These are phyloP conservation scores for Amauroascus niger DNA, from an alignment of 2,329 filamentous ascomycete genomes.

Conservation along the genomic window DNA sequence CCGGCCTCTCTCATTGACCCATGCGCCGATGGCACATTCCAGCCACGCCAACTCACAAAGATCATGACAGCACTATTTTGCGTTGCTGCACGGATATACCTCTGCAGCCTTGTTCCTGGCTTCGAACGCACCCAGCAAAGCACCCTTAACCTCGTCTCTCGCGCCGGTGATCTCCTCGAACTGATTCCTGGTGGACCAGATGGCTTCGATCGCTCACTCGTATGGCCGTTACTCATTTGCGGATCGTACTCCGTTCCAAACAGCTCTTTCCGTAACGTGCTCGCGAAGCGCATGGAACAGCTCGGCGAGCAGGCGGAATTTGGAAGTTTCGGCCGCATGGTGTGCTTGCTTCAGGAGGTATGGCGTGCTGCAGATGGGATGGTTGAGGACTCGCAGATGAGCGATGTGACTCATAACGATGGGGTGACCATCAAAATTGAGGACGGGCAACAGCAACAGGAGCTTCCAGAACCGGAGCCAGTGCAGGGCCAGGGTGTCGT, in stretches of 20 bases:
- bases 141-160: conserved; percentile 66
- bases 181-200: conserved; percentile 70
- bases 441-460: background rate
- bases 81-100: conserved; percentile 83
- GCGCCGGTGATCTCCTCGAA: conserved; percentile 65
- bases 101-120: conserved; percentile 89
- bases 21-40: conserved; percentile 56
- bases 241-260: conserved; percentile 65
- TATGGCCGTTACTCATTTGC: conserved; percentile 86
- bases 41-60: conserved; percentile 69
- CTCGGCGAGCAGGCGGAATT: conserved; percentile 68
- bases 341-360: conserved; percentile 66
- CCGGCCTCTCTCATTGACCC: conserved; percentile 52
- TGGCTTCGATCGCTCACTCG: conserved; percentile 81
- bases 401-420: conserved; percentile 18
- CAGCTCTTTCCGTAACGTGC: conserved; percentile 67
- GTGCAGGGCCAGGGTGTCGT: conserved; percentile 32
- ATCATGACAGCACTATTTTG: conserved; percentile 91
- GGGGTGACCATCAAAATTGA: conserved; percentile 1
- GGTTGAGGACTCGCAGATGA: background rate
- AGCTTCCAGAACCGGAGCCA: background rate
- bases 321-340: conserved; percentile 78
- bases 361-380: conserved; percentile 65
- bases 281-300: conserved; percentile 62
- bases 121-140: conserved; percentile 66